A percentile compares a stretch with the other conserved stretches of the same genome.
Conservation (phyloP, 1,284 basidiomycete species). For the Trichosporon faecale region DNA sequence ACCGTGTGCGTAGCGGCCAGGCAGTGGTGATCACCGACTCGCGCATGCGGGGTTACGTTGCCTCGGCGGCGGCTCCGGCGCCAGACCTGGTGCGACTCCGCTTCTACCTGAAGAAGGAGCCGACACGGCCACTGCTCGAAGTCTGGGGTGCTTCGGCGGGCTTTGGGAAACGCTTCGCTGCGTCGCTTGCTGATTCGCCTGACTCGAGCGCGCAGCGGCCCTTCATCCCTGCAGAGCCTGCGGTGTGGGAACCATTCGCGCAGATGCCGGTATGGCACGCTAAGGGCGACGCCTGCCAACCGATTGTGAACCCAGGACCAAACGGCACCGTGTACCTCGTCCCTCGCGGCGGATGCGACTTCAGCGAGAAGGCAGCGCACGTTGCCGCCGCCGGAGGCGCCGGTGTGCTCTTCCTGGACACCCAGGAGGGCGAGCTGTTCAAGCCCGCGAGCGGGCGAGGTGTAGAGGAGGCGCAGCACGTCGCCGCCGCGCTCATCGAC, state of each 20-base stretch:
- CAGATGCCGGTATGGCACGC: slow-evolving; percentile 17
- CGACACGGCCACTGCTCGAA: neutral
- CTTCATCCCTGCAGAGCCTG: slow-evolving; percentile 7
- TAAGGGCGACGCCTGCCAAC: slow-evolving; percentile 22
- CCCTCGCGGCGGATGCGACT: slow-evolving; percentile 69
- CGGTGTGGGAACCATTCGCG: slow-evolving; percentile 15
- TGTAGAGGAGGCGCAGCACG: neutral
- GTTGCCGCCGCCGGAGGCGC: slow-evolving; percentile 66
- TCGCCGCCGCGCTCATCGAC: neutral
- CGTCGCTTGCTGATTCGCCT: neutral
- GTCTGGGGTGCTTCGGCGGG: slow-evolving; percentile 15
- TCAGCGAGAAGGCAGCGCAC: slow-evolving; percentile 68
- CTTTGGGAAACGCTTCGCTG: slow-evolving; percentile 15
- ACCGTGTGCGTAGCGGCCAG: slow-evolving; percentile 73
- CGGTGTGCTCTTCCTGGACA: slow-evolving; percentile 66
- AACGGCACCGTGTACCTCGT: slow-evolving; percentile 29
- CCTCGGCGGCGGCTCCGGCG: slow-evolving; percentile 37
- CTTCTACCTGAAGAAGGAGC: neutral
- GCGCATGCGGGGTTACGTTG: slow-evolving; percentile 52
- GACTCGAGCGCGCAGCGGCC: neutral
- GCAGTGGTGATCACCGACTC: slow-evolving; percentile 72
- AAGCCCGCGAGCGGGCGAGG: slow-evolving; percentile 40
- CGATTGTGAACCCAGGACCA: slow-evolving; percentile 8
- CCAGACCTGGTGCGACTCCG: neutral
- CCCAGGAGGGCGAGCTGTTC: slow-evolving; percentile 29